Conservation (phyloP, 257 asterid genomes). For the Nicotiana attenuata region DNA sequence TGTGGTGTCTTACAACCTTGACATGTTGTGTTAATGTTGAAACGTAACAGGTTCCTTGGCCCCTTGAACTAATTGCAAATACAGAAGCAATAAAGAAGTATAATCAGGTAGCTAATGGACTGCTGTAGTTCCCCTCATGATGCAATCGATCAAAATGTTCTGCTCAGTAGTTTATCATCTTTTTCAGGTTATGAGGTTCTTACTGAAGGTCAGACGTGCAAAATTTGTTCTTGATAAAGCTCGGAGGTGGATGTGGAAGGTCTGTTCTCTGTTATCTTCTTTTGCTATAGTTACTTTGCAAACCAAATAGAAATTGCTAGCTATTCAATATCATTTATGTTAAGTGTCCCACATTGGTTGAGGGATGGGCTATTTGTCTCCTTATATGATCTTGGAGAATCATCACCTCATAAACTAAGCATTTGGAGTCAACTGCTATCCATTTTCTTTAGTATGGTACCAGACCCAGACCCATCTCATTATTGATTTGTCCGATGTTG, state of each 20-base stretch:
- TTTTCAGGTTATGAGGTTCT: slow-evolving; percentile 82
- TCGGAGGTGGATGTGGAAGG: slow-evolving; percentile 99
- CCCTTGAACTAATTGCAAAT: slow-evolving; percentile 93
- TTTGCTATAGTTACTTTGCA: not conserved
- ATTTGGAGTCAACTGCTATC: not conserved
- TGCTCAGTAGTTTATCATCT: slow-evolving; percentile 19
- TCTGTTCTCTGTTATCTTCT: slow-evolving; percentile 22
- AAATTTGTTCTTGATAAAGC: slow-evolving; percentile 90
- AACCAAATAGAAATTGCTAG: not conserved
- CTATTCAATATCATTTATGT: not conserved
- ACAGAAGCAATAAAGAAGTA: slow-evolving; percentile 83
- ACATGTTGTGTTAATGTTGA: slow-evolving; percentile 11
- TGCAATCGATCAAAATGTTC: slow-evolving; percentile 6
- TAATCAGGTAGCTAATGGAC: slow-evolving; percentile 64
- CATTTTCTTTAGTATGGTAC: not conserved
- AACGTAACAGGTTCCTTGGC: slow-evolving; percentile 79
- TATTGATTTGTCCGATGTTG: not conserved
- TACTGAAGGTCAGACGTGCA: slow-evolving; percentile 91
- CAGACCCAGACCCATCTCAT: not conserved
- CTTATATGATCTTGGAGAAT: not conserved
- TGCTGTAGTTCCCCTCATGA: slow-evolving; percentile 2
- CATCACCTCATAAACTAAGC: not conserved
- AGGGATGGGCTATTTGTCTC: not conserved
- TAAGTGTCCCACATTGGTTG: not conserved
- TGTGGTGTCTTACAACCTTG: not conserved